These are phyloP conservation scores for Candida koratica DNA, from an alignment of 805 yeast genomes.

Conservation along the genomic window DNA sequence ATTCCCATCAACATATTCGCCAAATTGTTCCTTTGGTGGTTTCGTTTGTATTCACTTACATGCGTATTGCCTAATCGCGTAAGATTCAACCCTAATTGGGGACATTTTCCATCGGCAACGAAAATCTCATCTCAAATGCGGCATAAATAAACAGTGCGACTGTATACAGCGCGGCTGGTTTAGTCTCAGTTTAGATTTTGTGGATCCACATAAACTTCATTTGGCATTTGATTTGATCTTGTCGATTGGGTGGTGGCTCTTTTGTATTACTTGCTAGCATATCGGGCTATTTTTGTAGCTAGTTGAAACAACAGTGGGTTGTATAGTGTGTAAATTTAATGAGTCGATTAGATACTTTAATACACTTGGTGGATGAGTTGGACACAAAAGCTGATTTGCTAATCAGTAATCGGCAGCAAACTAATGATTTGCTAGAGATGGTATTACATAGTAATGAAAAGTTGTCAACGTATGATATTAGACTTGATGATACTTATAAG, in stretches of 20 bases:
- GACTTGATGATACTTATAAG: slow-evolving; percentile 25
- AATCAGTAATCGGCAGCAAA: slow-evolving; percentile 20
- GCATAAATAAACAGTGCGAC: slow-evolving; percentile 5
- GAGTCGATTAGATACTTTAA: slow-evolving; percentile 27
- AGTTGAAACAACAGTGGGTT: background rate
- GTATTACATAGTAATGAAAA: slow-evolving; percentile 19
- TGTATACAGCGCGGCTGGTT: slow-evolving; percentile 1
- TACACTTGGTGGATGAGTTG: slow-evolving; percentile 28
- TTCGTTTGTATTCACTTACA: background rate
- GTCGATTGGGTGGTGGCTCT: background rate
- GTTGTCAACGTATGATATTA: slow-evolving; percentile 24
- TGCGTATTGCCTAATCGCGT: background rate
- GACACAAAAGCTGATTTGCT: slow-evolving; percentile 26
- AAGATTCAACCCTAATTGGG: slow-evolving; percentile 1
- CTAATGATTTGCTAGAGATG: slow-evolving; percentile 21
- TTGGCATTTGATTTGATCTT: slow-evolving; percentile 1
- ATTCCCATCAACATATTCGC: no score
- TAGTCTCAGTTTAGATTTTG: slow-evolving; percentile 3
- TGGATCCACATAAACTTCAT: background rate
- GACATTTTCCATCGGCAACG: background rate
- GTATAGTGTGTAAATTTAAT: slow-evolving; percentile 3
- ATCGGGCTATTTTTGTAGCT: background rate
- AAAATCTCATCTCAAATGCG: slow-evolving; percentile 7
- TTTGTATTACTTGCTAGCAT: background rate
- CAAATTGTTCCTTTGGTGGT: no score